phyloP scores from a whole-genome alignment of 305 asterid genomes.

The Fraxinus latifolia region DNA sequence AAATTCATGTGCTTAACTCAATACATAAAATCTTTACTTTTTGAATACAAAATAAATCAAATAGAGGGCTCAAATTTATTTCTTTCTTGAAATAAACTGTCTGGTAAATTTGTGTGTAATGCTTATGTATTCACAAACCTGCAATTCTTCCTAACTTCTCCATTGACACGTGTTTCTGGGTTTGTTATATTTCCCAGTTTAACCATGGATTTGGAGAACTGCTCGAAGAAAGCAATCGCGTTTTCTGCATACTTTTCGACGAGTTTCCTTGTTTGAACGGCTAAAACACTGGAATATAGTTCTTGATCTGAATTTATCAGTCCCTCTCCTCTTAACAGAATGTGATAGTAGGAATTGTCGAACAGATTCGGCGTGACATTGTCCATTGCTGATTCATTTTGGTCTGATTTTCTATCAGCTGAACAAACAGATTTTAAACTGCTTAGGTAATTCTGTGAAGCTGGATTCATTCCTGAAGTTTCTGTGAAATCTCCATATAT shows the following conservation, averaged over 20 bases:
- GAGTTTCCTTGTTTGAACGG: constrained; percentile 52
- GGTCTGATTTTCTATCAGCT: constrained; percentile 47
- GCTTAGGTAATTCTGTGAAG: constrained; percentile 45
- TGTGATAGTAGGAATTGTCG: constrained; percentile 73
- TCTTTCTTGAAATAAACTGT: neutral
- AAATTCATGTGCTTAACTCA: neutral
- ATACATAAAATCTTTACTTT: neutral
- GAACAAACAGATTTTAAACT: constrained; percentile 60
- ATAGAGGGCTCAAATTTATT: constrained; percentile 11
- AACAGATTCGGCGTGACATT: constrained; percentile 55
- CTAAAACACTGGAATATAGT: constrained; percentile 66
- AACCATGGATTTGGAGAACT: constrained; percentile 83
- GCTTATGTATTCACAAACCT: constrained; percentile 75
- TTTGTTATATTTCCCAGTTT: constrained; percentile 76
- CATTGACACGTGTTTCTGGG: constrained; percentile 55
- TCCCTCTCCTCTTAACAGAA: constrained; percentile 63
- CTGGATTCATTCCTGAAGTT: constrained; percentile 41
- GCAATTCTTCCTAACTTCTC: constrained; percentile 84
- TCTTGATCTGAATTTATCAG: constrained; percentile 70
- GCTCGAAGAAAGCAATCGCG: constrained; percentile 68
- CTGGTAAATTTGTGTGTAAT: neutral
- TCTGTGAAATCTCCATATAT: constrained; percentile 59
- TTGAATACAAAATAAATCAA: constrained; percentile 38
- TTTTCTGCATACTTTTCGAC: constrained; percentile 65
- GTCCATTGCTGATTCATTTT: constrained; percentile 78